These are phyloP conservation scores for Aspergillus melleus DNA, from an alignment of 2,329 filamentous ascomycete species.

Conservation along the genomic window DNA sequence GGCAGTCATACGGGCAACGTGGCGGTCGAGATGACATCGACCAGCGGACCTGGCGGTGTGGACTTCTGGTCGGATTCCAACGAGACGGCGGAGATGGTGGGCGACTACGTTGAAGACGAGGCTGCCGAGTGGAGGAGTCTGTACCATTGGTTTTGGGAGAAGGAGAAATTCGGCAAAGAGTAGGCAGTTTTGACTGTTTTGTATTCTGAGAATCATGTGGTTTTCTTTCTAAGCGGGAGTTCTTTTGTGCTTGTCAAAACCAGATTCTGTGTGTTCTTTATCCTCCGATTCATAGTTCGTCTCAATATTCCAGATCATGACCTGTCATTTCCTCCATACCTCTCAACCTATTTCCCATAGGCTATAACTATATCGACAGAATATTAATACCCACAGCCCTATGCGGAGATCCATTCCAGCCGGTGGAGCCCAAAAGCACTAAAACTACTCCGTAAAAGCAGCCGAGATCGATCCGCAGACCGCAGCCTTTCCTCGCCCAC, in stretches of 20 bases:
- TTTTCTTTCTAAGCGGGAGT: background rate
- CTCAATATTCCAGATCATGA: background rate
- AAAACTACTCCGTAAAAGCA: no score
- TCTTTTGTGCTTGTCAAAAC: background rate
- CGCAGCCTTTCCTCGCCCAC: background rate
- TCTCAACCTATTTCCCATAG: no score
- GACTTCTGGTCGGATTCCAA: conserved; percentile 29
- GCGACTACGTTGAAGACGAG: conserved; percentile 48
- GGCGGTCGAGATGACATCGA: conserved; percentile 34
- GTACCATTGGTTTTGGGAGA: conserved; percentile 46
- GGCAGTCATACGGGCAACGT: conserved; percentile 22
- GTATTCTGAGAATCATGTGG: background rate
- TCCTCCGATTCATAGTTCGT: background rate
- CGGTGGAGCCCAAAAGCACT: background rate
- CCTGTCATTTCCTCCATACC: background rate
- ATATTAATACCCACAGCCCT: background rate
- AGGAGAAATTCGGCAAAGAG: conserved; percentile 21
- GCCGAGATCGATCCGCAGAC: background rate
- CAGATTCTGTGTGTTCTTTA: background rate
- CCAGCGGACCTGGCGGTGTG: conserved; percentile 8
- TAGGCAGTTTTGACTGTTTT: background rate
- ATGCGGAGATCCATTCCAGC: background rate
- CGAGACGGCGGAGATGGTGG: conserved; percentile 47
- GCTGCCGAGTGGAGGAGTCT: conserved; percentile 40
- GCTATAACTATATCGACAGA: no score